Conservation (phyloP, 2,329 filamentous ascomycete genomes). For the Cercospora zeae-maydis region DNA sequence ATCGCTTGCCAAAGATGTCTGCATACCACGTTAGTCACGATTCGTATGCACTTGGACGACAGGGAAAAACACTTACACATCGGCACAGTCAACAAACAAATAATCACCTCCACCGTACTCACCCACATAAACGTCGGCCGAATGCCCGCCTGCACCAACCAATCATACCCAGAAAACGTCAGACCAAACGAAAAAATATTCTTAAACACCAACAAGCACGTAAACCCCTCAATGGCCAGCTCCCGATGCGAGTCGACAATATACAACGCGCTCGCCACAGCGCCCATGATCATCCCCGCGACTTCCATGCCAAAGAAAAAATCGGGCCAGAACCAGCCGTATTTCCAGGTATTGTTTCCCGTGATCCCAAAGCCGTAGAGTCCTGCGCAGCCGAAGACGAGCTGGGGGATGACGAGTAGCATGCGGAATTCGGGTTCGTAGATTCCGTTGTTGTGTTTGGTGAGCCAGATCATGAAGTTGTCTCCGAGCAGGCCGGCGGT, state of each 20-base stretch:
- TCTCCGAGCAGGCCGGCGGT: conserved; percentile 74
- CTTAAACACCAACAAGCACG: conserved; percentile 87
- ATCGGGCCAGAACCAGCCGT: conserved; percentile 69
- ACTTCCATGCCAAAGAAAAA: conserved; percentile 83
- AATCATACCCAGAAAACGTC: conserved; percentile 79
- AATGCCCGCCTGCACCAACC: conserved; percentile 64
- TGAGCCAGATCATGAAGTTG: conserved; percentile 65
- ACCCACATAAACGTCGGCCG: conserved; percentile 67
- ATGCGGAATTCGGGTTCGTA: conserved; percentile 93
- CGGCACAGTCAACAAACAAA: conserved; percentile 72
- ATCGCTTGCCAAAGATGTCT: conserved; percentile 77
- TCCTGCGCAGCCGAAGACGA: conserved; percentile 72
- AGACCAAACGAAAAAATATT: conserved; percentile 87
- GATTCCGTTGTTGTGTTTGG: conserved; percentile 69
- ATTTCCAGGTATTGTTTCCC: conserved; percentile 57
- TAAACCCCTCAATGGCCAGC: conserved; percentile 82
- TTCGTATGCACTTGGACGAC: not conserved
- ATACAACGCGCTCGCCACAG: conserved; percentile 80
- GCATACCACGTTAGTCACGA: not conserved
- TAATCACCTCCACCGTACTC: conserved; percentile 69
- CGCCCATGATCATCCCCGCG: conserved; percentile 86
- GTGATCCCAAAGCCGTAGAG: conserved; percentile 82
- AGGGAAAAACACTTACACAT: conserved; percentile 60
- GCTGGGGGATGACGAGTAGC: conserved; percentile 74
- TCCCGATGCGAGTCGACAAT: conserved; percentile 90